These are phyloP conservation scores for Fusarium sp. DNA, from an alignment of 2,329 filamentous ascomycete species.

Conservation along the genomic window DNA sequence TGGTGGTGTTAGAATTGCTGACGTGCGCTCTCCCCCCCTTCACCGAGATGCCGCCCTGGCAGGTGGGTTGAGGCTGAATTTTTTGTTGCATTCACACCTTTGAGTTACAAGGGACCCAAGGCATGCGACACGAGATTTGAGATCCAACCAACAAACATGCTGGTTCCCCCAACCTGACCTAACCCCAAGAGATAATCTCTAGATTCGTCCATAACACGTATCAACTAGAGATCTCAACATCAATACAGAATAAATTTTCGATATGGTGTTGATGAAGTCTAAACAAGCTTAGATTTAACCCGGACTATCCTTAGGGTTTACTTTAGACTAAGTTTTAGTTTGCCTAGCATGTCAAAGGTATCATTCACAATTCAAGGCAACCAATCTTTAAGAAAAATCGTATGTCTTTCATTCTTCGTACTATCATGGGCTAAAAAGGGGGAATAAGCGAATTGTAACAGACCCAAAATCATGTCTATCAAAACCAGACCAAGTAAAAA, in stretches of 20 bases:
- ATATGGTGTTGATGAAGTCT: neutral
- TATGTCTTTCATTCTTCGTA: conserved; percentile 36
- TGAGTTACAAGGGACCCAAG: neutral
- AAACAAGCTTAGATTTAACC: neutral
- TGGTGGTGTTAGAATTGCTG: conserved; percentile 4
- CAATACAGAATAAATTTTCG: neutral
- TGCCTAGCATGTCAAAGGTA: neutral
- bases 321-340: neutral
- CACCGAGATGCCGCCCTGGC: neutral
- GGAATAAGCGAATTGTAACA: conserved; percentile 21
- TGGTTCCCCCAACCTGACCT: neutral
- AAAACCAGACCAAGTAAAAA: conserved; percentile 26
- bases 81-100: neutral
- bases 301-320: neutral
- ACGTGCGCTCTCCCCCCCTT: neutral
- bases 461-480: conserved; percentile 8
- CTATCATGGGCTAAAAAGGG: conserved; percentile 34
- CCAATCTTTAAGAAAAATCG: conserved; percentile 10
- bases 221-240: neutral
- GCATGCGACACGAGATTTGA: neutral
- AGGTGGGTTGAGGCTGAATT: neutral
- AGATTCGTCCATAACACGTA: neutral
- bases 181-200: neutral
- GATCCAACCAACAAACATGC: neutral
- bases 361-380: neutral